These are phyloP conservation scores for Beauveria medogensis DNA, from an alignment of 2,329 filamentous ascomycete genomes.

Conservation along the genomic window DNA sequence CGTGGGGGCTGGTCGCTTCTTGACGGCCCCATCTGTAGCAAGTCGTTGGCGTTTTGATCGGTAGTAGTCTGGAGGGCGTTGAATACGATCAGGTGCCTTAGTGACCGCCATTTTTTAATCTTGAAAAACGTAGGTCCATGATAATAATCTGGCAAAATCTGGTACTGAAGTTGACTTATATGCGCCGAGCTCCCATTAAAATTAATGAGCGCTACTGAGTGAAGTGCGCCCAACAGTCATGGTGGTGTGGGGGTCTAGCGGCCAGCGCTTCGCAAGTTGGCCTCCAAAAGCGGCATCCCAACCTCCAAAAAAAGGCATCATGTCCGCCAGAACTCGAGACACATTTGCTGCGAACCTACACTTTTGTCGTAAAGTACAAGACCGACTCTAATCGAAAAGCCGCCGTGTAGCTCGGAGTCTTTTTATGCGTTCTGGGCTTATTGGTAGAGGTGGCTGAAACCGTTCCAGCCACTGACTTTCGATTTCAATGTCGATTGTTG, in stretches of 20 bases:
- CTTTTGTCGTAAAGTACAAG: neutral
- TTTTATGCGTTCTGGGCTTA: neutral
- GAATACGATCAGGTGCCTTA: too few relatives aligned
- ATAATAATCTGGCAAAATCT: neutral
- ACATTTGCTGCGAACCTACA: slow-evolving; percentile 9
- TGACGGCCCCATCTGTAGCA: too few relatives aligned
- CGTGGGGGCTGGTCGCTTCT: too few relatives aligned
- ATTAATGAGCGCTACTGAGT: slow-evolving; percentile 5
- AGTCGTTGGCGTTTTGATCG: too few relatives aligned
- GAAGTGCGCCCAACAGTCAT: neutral
- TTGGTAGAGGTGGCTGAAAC: neutral
- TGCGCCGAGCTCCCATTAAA: slow-evolving; percentile 4
- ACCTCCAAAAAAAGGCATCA: slow-evolving; percentile 5
- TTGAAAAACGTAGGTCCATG: neutral
- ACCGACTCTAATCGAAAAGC: too few relatives aligned
- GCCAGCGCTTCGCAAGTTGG: slow-evolving; percentile 7
- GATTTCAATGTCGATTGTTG: neutral
- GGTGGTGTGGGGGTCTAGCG: neutral
- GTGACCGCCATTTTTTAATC: neutral
- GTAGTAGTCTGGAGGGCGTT: too few relatives aligned
- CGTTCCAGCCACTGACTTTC: neutral
- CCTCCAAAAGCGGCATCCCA: slow-evolving; percentile 10
- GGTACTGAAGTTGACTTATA: slow-evolving; percentile 1
- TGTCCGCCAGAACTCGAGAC: slow-evolving; percentile 4
- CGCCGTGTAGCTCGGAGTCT: too few relatives aligned